Conservation (phyloP, 345 rosid species). For the Carallia brachiata region DNA sequence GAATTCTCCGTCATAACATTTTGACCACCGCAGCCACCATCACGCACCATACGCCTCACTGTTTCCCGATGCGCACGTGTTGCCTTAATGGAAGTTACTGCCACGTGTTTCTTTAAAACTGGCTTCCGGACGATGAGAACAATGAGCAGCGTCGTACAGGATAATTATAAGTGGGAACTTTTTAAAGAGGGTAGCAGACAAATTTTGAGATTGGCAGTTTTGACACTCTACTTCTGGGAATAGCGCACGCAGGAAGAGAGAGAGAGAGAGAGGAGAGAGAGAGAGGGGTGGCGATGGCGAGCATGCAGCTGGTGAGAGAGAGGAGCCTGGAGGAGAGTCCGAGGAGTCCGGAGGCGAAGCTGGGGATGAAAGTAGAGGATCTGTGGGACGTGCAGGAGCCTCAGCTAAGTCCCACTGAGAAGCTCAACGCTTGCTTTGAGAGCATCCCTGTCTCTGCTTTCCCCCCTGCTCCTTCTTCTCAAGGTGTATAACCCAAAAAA, state of each 20-base stretch:
- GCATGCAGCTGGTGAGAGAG: conserved; percentile 27
- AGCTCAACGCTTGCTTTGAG: conserved; percentile 95
- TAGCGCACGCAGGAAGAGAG: neutral
- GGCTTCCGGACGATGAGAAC: neutral
- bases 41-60: conserved; percentile 14
- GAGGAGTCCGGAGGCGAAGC: conserved; percentile 82
- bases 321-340: conserved; percentile 46
- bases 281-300: conserved; percentile 30
- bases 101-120: conserved; percentile 10
- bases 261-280: neutral
- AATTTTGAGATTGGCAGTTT: neutral
- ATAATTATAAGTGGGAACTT: neutral
- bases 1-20: conserved; percentile 1
- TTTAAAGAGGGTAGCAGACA: neutral
- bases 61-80: neutral
- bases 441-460: conserved; percentile 85
- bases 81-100: neutral
- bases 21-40: conserved; percentile 18
- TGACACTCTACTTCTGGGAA: neutral
- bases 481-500: conserved; percentile 35
- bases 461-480: conserved; percentile 65
- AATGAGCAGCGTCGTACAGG: neutral
- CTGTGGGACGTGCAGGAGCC: conserved; percentile 83
- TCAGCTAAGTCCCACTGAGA: conserved; percentile 72
- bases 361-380: conserved; percentile 94